These are phyloP conservation scores for Aechmea fasciata DNA, from an alignment of 176 grass and related monocot species.

Conservation along the genomic window DNA sequence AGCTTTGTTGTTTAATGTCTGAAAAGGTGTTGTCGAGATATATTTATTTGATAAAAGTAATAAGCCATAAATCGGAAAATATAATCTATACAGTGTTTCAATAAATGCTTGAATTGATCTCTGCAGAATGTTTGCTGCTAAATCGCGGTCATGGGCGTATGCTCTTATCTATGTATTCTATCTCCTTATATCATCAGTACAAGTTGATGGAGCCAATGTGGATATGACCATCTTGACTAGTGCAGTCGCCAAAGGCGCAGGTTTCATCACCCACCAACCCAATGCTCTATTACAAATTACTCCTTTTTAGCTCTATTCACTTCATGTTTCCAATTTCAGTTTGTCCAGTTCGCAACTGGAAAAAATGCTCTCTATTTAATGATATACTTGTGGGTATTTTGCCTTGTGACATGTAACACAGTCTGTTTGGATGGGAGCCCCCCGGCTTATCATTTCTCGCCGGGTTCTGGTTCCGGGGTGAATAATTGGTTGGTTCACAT, in stretches of 20 bases:
- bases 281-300: not conserved
- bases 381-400: too few species aligned
- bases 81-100: constrained; percentile 7
- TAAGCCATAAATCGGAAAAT: not conserved
- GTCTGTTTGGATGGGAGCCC: constrained; percentile 86
- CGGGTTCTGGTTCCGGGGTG: constrained; percentile 58
- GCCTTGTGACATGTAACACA: constrained; percentile 9
- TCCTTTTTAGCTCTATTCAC: not conserved
- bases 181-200: constrained; percentile 2
- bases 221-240: constrained; percentile 42
- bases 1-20: not conserved
- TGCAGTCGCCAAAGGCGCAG: constrained; percentile 71
- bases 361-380: too few species aligned
- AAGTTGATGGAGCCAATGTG: constrained; percentile 31
- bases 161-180: constrained; percentile 25
- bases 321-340: not conserved
- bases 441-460: constrained; percentile 67
- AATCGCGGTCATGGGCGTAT: constrained; percentile 19
- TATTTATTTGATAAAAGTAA: not conserved
- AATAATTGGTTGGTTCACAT: constrained; percentile 80
- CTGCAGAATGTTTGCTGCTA: constrained; percentile 23
- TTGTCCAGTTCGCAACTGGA: not conserved
- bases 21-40: not conserved
- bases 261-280: constrained; percentile 8
- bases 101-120: not conserved